A percentile compares a stretch with the other conserved stretches of the same genome.
phyloP scores from a whole-genome alignment of 2,329 filamentous ascomycete genomes.

The Fusarium virguliforme region DNA sequence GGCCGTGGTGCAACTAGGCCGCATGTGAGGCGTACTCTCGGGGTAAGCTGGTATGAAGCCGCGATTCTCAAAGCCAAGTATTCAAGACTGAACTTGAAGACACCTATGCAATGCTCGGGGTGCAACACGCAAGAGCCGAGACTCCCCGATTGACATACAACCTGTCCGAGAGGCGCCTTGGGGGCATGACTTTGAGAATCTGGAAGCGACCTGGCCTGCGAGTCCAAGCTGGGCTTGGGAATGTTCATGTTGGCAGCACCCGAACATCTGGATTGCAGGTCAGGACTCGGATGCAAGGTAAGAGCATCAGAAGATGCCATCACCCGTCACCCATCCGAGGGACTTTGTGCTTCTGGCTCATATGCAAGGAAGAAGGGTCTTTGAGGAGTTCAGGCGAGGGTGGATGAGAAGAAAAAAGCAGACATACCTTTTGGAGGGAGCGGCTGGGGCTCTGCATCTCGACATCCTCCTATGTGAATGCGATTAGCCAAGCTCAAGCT shows the following conservation, averaged over 20 bases:
- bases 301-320: not conserved
- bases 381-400: slow-evolving; percentile 27
- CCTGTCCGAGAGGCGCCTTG: slow-evolving; percentile 14
- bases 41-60: slow-evolving; percentile 24
- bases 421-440: slow-evolving; percentile 33
- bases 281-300: slow-evolving; percentile 13
- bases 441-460: not conserved
- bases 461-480: not conserved
- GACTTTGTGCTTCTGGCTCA: slow-evolving; percentile 21
- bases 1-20: slow-evolving; percentile 19
- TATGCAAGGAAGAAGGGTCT: slow-evolving; percentile 31
- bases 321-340: slow-evolving; percentile 9
- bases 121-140: not conserved
- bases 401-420: slow-evolving; percentile 41
- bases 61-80: slow-evolving; percentile 15
- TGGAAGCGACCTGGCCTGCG: slow-evolving; percentile 20
- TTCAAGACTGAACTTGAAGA: slow-evolving; percentile 29
- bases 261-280: slow-evolving; percentile 13
- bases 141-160: not conserved
- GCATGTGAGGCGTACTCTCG: slow-evolving; percentile 17
- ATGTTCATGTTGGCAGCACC: slow-evolving; percentile 7
- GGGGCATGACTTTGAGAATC: slow-evolving; percentile 5
- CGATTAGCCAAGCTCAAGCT: not conserved
- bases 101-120: not conserved
- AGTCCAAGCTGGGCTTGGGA: slow-evolving; percentile 33